phyloP scores from a whole-genome alignment of 352 stramenopile genomes.

The Globisporangium viniferum region DNA sequence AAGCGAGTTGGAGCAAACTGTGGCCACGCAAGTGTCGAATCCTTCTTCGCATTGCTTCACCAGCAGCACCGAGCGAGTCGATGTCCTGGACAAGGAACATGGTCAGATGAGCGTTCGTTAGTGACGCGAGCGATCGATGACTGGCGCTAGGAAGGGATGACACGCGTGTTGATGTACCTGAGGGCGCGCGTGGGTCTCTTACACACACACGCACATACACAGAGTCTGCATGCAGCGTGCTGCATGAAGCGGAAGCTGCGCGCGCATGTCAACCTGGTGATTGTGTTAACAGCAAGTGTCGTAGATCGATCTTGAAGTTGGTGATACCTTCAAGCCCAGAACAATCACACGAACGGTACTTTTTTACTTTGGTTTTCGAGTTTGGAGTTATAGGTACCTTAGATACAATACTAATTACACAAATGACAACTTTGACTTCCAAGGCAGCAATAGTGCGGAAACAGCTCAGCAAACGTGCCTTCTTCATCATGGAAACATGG shows the following conservation, averaged over 20 bases:
- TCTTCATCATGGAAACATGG: too few relatives aligned
- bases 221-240: neutral
- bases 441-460: too few relatives aligned
- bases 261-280: neutral
- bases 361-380: too few relatives aligned
- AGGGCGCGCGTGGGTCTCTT: neutral
- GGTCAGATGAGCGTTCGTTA: neutral
- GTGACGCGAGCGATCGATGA: neutral
- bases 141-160: neutral
- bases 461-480: too few relatives aligned
- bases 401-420: too few relatives aligned
- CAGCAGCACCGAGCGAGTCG: neutral
- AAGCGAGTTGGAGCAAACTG: neutral
- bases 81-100: too few relatives aligned
- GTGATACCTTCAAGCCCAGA: too few relatives aligned
- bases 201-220: neutral
- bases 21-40: neutral
- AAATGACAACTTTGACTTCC: too few relatives aligned
- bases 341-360: too few relatives aligned
- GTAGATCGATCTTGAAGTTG: too few relatives aligned
- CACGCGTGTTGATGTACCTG: neutral
- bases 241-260: neutral
- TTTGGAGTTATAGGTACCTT: too few relatives aligned
- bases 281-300: too few relatives aligned
- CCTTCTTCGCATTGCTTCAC: neutral